Evolutionary conservation across 2,329 filamentous ascomycete genomes (phyloP).

Genomic region (Didymella keratinophila): DNA sequence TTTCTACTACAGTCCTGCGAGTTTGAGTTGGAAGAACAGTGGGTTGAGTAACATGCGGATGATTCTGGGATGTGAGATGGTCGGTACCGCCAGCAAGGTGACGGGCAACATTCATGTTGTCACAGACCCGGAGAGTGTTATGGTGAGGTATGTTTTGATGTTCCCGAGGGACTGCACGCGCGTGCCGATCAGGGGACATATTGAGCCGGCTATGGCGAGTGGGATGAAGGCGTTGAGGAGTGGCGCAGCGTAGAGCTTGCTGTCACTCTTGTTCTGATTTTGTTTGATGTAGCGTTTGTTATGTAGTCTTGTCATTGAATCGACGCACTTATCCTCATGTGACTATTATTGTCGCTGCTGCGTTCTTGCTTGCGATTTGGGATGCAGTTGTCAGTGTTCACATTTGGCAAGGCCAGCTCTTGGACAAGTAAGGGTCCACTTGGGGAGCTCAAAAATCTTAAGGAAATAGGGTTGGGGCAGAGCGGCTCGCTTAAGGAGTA

Average conservation of each 20-base stretch:
- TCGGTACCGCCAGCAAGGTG: constrained; percentile 29
- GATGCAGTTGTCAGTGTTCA: too few relatives aligned
- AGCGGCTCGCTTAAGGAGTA: too few relatives aligned
- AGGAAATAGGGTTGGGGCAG: too few relatives aligned
- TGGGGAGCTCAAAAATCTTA: too few relatives aligned
- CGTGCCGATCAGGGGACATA: constrained; percentile 32
- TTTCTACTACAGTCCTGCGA: constrained; percentile 32
- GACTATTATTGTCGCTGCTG: too few relatives aligned
- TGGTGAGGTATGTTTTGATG: constrained; percentile 48
- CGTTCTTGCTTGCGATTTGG: too few relatives aligned
- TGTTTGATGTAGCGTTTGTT: too few relatives aligned
- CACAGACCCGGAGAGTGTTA: constrained; percentile 36
- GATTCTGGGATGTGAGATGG: constrained; percentile 43
- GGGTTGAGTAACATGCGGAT: constrained; percentile 38
- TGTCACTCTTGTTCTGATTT: too few relatives aligned
- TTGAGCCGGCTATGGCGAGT: constrained; percentile 34
- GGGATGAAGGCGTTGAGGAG: constrained; percentile 30
- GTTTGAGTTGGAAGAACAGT: constrained; percentile 37
- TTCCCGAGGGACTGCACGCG: constrained; percentile 20
- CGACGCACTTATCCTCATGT: too few relatives aligned
- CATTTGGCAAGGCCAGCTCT: too few relatives aligned
- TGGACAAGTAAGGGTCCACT: too few relatives aligned
- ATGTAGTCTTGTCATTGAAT: too few relatives aligned
- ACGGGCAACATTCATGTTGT: constrained; percentile 38
- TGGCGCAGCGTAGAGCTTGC: constrained; percentile 18